Evolutionary conservation across 192 early-diverging fungal genomes (phyloP), one percentile per base, ranked within the genome.

Genomic region (Diversispora epigaea): DNA sequence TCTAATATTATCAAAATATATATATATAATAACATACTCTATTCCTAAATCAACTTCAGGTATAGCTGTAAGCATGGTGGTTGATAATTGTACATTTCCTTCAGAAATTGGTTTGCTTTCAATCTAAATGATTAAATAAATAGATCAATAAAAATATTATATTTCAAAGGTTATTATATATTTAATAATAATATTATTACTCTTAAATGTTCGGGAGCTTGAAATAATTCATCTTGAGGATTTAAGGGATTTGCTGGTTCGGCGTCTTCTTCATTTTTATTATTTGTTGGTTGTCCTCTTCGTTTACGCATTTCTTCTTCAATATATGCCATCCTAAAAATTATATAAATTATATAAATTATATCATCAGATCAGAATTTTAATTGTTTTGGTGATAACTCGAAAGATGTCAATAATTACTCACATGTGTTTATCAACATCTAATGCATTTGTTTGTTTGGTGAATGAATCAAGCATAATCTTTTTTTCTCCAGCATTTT

Each of bases 1-100:
- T n/a, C n/a, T 5, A 6, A 39, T 3, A 43, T 39, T 6, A 70
- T 39, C 17, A 75, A n/a, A n/a, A n/a, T n/a, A n/a, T n/a, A n/a
- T n/a, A n/a, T n/a, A 55, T 6, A 44, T 67, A 32, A 8, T 73
- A 25, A 84, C 87, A 22, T 86, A 90, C 86, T 88, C 89, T 50
- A 91, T 90, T 22, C 94, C 95, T 9, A 97, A 81, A 76, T 96
- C 93, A 9, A 95, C 91, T 77, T 96, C 94, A 8, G 94, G 95
- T 71, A 97, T 95, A 4, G 93, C 93, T 6, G 93, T 94, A 44
- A 97, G 77, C 93, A 97, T 95, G 11, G 89, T 87, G 17, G 93
- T 86, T 4, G 94, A 94, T 41, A 93, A 83, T 32, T 94, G 90
- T 6, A 94, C 93, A 70, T 91, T 95, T 12, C 94, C 95, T 75